Base-by-base conservation (phyloP, 441 rosid genomes). In the Adansonia gregorii region DNA sequence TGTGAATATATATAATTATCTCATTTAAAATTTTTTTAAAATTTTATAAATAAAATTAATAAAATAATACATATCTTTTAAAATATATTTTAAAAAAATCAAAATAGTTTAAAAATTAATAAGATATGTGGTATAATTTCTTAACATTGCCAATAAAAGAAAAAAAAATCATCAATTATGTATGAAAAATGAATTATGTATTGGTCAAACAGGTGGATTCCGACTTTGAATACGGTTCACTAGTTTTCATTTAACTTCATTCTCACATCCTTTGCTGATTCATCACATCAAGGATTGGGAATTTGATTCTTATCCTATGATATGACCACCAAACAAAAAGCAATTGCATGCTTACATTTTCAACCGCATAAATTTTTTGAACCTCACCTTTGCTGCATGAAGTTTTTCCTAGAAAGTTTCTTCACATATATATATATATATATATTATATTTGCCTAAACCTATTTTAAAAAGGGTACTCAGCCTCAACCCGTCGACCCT, bases 241-340 rank as follows among this genome's bases (percentile, higher is more conserved):
- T n/a, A 41, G 24, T 66, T 66, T 66, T 17, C 4, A 19, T 41
- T 66, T 41, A 51, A 66, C 52, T 43, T 43, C 70, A 43, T 6
- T 64, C 10, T 15, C 68, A 6, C 1, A 35, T 17, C 14, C 51
- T 39, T 15, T 17, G 70, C 51, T 66, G 52, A 66, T 17, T 17
- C 70, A 66, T 66, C 51, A 17, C 70, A 66, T 66, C 70, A 66
- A 41, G 48, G 70, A 66, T 41, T 66, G 15, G 27, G 70, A 66
- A 66, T 66, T 41, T 43, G 27, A 43, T 66, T 65, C 51, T 39
- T 65, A 65, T 65, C 70, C 70, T 7, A 3, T 61, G 8, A 61
- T 11, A 35, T 65, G 49, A 41, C 20, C 49, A 7, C 48, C 17
- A 65, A 17, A 65, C 49, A 9, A 66, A 31, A 8, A 3, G 14